These are phyloP conservation scores for Prorocentrum cordatum DNA, from an alignment of 169 alveolate species.

Conservation along the genomic window DNA sequence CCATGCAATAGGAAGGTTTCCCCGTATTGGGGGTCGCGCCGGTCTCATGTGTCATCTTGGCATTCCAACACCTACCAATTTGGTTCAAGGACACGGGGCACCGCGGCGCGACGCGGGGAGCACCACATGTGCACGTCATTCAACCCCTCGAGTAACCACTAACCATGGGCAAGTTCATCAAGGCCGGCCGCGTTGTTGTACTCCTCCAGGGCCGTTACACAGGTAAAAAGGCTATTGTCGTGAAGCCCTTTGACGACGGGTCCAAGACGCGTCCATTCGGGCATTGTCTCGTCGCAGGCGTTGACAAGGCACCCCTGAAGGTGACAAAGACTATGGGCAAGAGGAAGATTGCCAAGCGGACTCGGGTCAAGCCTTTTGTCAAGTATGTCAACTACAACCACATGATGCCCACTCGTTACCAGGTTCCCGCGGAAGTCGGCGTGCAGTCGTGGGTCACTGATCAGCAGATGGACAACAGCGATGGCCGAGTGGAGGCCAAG, in stretches of 20 bases:
- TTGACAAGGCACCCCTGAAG: slow-evolving; percentile 35
- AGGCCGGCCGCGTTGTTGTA: slow-evolving; percentile 42
- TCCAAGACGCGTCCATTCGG: slow-evolving; percentile 33
- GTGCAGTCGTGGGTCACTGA: slow-evolving; percentile 10
- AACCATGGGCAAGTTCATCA: slow-evolving; percentile 33
- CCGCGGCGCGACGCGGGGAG: too few relatives aligned
- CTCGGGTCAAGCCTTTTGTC: too few relatives aligned
- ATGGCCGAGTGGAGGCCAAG: slow-evolving; percentile 34
- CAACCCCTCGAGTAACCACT: too few relatives aligned
- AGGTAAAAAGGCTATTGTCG: slow-evolving; percentile 43
- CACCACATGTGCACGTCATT: too few relatives aligned
- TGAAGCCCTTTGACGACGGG: slow-evolving; percentile 47
- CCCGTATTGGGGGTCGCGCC: too few relatives aligned
- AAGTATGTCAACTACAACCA: slow-evolving; percentile 95
- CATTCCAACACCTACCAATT: too few relatives aligned
- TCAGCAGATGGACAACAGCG: slow-evolving; percentile 51
- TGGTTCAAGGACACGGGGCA: too few relatives aligned
- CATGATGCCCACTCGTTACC: slow-evolving; percentile 89
- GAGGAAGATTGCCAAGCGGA: too few relatives aligned
- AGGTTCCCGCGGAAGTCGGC: slow-evolving; percentile 26
- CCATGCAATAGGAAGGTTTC: too few relatives aligned
- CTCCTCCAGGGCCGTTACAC: slow-evolving; percentile 51
- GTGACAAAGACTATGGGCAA: too few relatives aligned
- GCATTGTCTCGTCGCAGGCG: slow-evolving; percentile 46
- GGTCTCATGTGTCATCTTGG: too few relatives aligned